Evolutionary conservation across 108 stramenopile species (phyloP).

Genomic region (Pseudonitzschia multistriata): DNA sequence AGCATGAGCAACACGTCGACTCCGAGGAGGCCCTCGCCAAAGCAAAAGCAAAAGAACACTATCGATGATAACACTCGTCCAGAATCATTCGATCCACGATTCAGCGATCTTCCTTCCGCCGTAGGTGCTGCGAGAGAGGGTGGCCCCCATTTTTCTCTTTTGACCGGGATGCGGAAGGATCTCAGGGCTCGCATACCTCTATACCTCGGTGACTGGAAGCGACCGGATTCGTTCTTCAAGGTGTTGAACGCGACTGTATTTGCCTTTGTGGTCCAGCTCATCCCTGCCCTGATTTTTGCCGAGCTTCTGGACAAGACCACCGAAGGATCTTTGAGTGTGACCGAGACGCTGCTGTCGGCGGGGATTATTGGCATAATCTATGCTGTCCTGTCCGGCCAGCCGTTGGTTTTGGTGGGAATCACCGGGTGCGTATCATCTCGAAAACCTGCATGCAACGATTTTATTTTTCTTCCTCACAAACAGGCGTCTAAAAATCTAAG

Average conservation of each 20-base stretch:
- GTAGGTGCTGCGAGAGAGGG: neutral
- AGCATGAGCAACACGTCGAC: neutral
- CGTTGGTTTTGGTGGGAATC: conserved; percentile 61
- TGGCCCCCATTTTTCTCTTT: conserved; percentile 2
- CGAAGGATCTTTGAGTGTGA: conserved; percentile 37
- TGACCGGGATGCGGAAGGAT: conserved; percentile 44
- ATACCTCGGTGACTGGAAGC: conserved; percentile 48
- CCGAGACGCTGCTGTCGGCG: conserved; percentile 42
- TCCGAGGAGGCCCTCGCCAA: neutral
- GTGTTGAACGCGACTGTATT: conserved; percentile 14
- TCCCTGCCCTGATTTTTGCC: conserved; percentile 59
- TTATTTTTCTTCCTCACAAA: neutral
- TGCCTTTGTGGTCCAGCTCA: conserved; percentile 59
- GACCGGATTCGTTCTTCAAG: conserved; percentile 18
- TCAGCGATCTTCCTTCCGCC: neutral
- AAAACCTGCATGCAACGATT: neutral
- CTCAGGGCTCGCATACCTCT: conserved; percentile 38
- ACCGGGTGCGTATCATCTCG: conserved; percentile 28
- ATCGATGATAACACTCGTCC: neutral
- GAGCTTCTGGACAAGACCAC: conserved; percentile 47
- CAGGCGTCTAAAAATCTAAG: no score
- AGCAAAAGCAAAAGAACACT: neutral
- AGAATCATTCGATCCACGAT: no score
- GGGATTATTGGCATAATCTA: conserved; percentile 61
- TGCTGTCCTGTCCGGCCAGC: conserved; percentile 59